Evolutionary conservation across 2,329 filamentous ascomycete species (phyloP), one percentile per base, ranked within the genome.

Genomic region (Penicillium oxalicum): DNA sequence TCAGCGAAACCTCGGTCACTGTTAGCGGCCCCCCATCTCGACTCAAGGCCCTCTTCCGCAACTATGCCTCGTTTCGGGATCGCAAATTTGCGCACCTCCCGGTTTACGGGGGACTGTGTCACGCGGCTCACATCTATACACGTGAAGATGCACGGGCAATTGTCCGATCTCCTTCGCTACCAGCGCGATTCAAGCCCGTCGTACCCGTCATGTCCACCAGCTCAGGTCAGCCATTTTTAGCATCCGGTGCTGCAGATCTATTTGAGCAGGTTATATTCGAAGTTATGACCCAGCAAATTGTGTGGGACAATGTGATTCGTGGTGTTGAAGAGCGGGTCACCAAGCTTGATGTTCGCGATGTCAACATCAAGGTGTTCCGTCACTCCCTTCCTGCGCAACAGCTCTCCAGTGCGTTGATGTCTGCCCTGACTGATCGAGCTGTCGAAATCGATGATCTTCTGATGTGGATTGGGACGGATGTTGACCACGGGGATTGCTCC

Each of bases 71-170:
- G 12, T 53, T 67, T n/a, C 51, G 58, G 7, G 42, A 54, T n/a
- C 41, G 47, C 27, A 59, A 55, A 26, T 55, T 51, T 44, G 44
- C 55, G 9, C 42, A 49, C 9, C 36, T 67, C 11, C 61, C 63
- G 0, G 60, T 67, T 0, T 64, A 61, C 48, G 56, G 56, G 0
- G 64, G 64, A 4, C 45, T 65, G 1, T 65, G 63, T 28, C 64
- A 67, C 52, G 73, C 77, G 12, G 70, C 64, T 44, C 73, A 74
- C 38, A 69, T 74, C 3, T 84, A 82, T 57, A 63, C 39, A 26
- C 5, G 24, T 4, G 26, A 54, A 4, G 43, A 63, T 52, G 49
- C 54, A 9, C 6, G 4, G 7, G 24, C 8, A 7, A 24, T 38
- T 8, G 36, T 38, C 12, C 6, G 7, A 8, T 13, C n/a, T 24